phyloP scores from a whole-genome alignment of 148 eudicot genomes.

The Rhododendron molle region DNA sequence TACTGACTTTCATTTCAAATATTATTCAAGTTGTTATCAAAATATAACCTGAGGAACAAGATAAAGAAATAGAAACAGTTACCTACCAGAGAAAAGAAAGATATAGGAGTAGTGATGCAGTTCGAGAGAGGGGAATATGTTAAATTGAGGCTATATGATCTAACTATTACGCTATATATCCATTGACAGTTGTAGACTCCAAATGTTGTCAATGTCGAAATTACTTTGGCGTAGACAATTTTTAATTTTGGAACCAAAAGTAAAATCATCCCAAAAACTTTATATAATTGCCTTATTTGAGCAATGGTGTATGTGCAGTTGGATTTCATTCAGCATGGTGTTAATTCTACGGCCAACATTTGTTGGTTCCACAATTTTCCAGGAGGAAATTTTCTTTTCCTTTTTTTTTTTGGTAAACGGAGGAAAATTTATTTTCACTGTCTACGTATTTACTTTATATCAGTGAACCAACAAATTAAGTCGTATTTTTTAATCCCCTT shows the following conservation, averaged over 20 bases:
- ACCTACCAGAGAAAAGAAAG: background rate
- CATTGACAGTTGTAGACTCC: background rate
- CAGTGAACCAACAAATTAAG: background rate
- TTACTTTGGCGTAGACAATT: background rate
- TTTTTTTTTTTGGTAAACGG: no score
- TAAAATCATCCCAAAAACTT: background rate
- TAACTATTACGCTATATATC: background rate
- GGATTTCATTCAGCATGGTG: background rate
- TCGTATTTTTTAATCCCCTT: no score
- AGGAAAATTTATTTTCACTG: no score
- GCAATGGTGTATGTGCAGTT: background rate
- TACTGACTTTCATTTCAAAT: background rate
- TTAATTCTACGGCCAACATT: background rate
- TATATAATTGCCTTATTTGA: background rate
- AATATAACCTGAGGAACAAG: no score
- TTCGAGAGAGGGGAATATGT: background rate
- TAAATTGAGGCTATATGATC: background rate
- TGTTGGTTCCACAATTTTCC: background rate
- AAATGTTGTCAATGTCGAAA: background rate
- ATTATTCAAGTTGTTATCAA: no score
- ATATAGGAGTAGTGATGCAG: background rate
- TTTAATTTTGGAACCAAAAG: background rate
- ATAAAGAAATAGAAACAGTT: background rate
- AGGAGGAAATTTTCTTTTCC: background rate
- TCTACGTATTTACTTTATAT: no score